Base-by-base conservation (phyloP, 2,329 filamentous ascomycete genomes). In the Cytospora piceae region DNA sequence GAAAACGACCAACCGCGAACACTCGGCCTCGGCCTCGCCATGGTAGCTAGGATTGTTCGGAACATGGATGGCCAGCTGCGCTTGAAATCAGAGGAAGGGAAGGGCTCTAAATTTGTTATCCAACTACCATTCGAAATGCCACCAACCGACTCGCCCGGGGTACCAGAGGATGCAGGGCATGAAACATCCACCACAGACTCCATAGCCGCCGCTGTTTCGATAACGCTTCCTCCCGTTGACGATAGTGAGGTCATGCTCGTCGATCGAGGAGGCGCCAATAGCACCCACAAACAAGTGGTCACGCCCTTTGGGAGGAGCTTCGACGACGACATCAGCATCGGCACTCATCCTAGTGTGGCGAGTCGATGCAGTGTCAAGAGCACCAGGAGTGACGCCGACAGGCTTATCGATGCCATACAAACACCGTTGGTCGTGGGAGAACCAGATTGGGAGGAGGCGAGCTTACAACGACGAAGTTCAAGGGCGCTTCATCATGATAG, bases 61-160 rank as follows among this genome's bases (percentile, higher is more conserved):
- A 96, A 93, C 72, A 95, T 96, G 91, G 90, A 94, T 66, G 94
- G 93, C 0, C 93, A 96, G 72, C 77, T 97, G 34, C 87, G 92
- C 1, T 79, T 97, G 1, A 94, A 93, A 72, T 96, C 93, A 0
- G 92, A 95, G 72, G 85, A 90, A 73, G 90, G 90, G 2, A 91
- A 90, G 71, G 93, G 94, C 0, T 94, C 93, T 22, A 85, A 91
- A 61, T 96, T 97, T 69, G 87, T 93, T 24, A 86, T 97, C 29
- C 87, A 92, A 69, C 79, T 97, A 34, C 90, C 90, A 0, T 95
- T 97, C 69, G 82, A 87, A 9, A 74, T 94, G 0, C 88, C 87
- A 0, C 37, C 64, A 15, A 53, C 4, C 27, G 65, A 68, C 24
- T 64, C 67, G n/a, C 64, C 65, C 15, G 51, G 9, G 29, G 24